Conservation (phyloP, 2,329 filamentous ascomycete genomes). For the Phialophora chinensis region DNA sequence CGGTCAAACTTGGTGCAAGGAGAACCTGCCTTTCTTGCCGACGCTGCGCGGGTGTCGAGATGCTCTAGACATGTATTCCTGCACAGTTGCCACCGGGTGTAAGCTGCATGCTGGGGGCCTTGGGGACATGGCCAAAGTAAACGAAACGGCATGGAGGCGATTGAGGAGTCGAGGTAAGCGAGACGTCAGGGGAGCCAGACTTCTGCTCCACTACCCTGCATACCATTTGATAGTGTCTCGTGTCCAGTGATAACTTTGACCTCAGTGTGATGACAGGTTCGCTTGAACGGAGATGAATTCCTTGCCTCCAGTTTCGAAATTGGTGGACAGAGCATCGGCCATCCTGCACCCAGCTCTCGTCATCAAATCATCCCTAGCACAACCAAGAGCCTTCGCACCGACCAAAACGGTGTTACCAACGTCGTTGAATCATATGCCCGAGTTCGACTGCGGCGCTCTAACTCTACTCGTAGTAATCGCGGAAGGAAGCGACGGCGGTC, state of each 20-base stretch:
- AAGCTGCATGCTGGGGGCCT: background rate
- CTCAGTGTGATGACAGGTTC: background rate
- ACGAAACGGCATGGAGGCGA: background rate
- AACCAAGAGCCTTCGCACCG: background rate
- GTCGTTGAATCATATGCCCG: background rate
- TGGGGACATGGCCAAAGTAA: background rate
- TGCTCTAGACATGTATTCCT: background rate
- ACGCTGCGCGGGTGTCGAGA: background rate
- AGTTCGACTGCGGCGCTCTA: background rate
- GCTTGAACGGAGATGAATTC: background rate
- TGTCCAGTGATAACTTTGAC: background rate
- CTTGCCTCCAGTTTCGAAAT: background rate
- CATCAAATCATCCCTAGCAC: too few species aligned
- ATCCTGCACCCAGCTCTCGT: background rate
- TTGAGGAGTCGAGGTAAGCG: conserved; percentile 14
- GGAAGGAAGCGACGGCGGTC: background rate
- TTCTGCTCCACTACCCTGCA: conserved; percentile 1
- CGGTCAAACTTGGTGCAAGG: background rate
- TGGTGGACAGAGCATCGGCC: background rate
- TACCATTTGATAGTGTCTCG: background rate
- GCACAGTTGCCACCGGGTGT: background rate
- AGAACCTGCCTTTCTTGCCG: background rate
- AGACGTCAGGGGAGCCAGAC: background rate
- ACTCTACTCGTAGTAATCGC: background rate
- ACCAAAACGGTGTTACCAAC: background rate